A percentile compares a stretch with the other conserved stretches of the same genome.
phyloP scores from a whole-genome alignment of 2,329 filamentous ascomycete species.

The Annulohypoxylon truncatum region DNA sequence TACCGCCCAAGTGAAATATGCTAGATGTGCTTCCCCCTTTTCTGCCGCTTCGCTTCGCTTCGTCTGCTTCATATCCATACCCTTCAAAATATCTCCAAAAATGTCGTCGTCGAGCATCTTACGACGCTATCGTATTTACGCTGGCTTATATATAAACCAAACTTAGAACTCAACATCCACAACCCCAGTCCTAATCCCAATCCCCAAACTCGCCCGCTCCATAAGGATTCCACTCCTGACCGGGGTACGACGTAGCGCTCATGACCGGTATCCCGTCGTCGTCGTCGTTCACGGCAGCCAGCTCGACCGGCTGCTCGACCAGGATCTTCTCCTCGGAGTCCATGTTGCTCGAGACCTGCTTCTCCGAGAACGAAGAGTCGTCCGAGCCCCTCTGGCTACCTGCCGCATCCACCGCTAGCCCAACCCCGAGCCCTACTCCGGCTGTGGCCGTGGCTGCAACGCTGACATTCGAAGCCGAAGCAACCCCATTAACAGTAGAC shows the following conservation, averaged over 20 bases:
- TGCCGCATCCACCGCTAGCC: background rate
- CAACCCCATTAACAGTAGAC: constrained; percentile 16
- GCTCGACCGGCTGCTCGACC: constrained; percentile 47
- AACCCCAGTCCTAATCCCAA: constrained; percentile 39
- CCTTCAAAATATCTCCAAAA: background rate
- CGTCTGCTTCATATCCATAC: background rate
- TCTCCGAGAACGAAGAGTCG: constrained; percentile 26
- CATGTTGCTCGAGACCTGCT: constrained; percentile 11
- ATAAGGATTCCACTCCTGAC: constrained; percentile 66
- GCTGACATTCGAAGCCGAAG: background rate
- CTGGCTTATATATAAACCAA: too few species aligned
- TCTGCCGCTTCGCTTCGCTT: background rate
- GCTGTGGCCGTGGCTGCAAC: background rate
- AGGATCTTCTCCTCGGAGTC: constrained; percentile 55
- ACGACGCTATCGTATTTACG: background rate
- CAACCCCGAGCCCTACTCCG: constrained; percentile 3
- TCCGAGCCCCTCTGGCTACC: constrained; percentile 19
- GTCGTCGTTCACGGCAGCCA: constrained; percentile 51
- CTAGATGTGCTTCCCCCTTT: background rate
- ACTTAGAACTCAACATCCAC: background rate
- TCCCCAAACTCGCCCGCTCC: constrained; percentile 52
- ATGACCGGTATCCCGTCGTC: constrained; percentile 61
- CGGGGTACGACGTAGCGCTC: constrained; percentile 66
- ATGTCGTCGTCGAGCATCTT: background rate
- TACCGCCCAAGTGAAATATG: background rate